Percentiles rank a stretch among this genome's conserved stretches.
Evolutionary conservation across 345 rosid genomes (phyloP).

Genomic region (Cardamine chenopodiifolia): DNA sequence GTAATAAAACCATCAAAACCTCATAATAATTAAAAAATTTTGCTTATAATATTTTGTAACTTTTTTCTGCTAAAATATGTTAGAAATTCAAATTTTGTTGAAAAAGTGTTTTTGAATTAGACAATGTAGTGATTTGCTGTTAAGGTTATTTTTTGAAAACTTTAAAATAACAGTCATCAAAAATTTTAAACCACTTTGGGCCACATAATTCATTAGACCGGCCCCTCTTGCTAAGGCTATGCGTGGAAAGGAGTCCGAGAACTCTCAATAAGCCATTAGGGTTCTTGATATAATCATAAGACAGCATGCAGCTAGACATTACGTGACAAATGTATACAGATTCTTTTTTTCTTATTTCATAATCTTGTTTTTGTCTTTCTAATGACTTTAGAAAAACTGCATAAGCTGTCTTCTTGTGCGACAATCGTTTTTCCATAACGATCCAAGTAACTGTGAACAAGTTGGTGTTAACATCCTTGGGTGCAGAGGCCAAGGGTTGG

Average conservation of each 20-base stretch:
- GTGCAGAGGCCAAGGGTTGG: conserved; percentile 62
- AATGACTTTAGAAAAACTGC: not conserved
- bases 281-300: conserved; percentile 80
- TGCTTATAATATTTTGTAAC: too few species aligned
- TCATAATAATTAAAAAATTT: too few species aligned
- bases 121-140: too few species aligned
- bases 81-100: too few species aligned
- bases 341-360: not conserved
- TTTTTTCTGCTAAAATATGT: too few species aligned
- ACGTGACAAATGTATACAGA: conserved; percentile 34
- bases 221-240: conserved; percentile 76
- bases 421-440: conserved; percentile 80
- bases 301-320: conserved; percentile 92
- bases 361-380: conserved; percentile 4
- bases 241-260: conserved; percentile 80
- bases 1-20: too few species aligned
- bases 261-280: conserved; percentile 77
- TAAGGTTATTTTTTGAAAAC: too few species aligned
- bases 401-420: conserved; percentile 68
- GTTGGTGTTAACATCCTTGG: conserved; percentile 89
- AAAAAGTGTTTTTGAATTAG: too few species aligned
- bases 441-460: conserved; percentile 64
- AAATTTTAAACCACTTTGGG: too few species aligned
- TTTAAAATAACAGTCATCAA: too few species aligned
- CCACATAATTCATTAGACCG: too few species aligned